Evolutionary conservation across 345 rosid species (phyloP).

Genomic region (Rhodamnia argentea): DNA sequence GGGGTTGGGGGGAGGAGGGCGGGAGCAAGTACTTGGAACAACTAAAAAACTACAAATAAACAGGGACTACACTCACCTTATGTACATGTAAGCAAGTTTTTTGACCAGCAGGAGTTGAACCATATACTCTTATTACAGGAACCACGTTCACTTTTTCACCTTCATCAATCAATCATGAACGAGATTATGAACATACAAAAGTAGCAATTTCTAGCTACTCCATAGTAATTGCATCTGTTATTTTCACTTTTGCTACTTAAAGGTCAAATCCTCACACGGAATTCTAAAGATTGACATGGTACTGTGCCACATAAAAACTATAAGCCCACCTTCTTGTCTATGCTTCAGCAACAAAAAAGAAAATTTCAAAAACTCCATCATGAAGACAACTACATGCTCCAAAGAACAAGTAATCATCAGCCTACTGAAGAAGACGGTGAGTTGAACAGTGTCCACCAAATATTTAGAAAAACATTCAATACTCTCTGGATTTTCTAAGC

Average conservation of each 20-base stretch:
- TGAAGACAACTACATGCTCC: not conserved
- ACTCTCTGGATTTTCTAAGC: not conserved
- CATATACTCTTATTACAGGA: conserved; percentile 79
- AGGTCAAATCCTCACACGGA: not conserved
- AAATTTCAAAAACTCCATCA: not conserved
- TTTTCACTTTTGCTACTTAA: not conserved
- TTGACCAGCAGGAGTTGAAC: conserved; percentile 89
- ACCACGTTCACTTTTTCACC: conserved; percentile 82
- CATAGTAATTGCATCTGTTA: not conserved
- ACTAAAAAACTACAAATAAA: not conserved
- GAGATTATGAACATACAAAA: not conserved
- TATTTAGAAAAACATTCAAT: not conserved
- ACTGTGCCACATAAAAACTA: not conserved
- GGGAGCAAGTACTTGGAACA: not conserved
- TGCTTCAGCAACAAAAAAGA: not conserved
- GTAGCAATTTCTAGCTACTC: not conserved
- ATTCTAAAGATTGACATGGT: not conserved
- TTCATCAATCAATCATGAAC: conserved; percentile 8
- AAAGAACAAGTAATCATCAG: not conserved
- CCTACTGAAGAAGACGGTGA: not conserved
- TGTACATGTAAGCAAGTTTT: conserved; percentile 94
- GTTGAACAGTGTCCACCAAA: not conserved
- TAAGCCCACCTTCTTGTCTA: not conserved
- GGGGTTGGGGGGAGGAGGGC: not conserved
- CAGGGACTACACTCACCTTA: conserved; percentile 23